Evolutionary conservation across 768 basidiomycete species (phyloP), one percentile per base, ranked within the genome.

Genomic region (Filobasidium floriforme): DNA sequence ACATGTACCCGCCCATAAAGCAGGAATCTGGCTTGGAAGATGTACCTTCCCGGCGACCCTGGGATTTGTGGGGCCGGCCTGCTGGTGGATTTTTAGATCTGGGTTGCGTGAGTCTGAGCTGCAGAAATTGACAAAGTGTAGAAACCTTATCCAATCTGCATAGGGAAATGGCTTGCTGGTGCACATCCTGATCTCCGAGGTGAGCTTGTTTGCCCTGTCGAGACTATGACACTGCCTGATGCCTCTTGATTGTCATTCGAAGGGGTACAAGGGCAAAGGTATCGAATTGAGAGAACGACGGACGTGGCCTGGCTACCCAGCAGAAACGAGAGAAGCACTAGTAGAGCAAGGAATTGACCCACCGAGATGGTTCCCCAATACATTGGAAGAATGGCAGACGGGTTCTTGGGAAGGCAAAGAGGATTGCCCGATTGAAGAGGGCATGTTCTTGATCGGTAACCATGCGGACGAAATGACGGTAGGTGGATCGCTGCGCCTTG

Each of bases 81-180:
- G 83, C 85, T 0, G 86, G 85, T 0, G 93, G 92, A 7, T 98
- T 96, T 71, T 75, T 93, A 46, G 94, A 98, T 75, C 82, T 96
- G 10, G 94, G 94, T 83, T 92, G 73, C 62, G 83, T 77, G 46
- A 72, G 72, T 68, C 11, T 7, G 14, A 12, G 12, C 24, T 41
- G 14, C 5, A 51, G 43, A 15, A 12, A 15, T 19, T 40, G 26
- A 26, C 52, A 22, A 26, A 44, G 41, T 24, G 12, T 9, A 12
- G 0, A 18, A 29, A 41, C 9, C 15, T 65, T 28, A 63, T 24
- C 32, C 28, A 24, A n/a, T 40, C 28, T 12, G 19, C 14, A 49
- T 68, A 92, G 90, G 94, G 94, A 0, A 97, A 97, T 70, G 94
- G 91, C 1, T 83, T 98, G 2, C 82, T 98, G 37, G 90, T 89